These are phyloP conservation scores for Oryza australiensis DNA, from an alignment of 176 grass and related monocot species.

Conservation along the genomic window DNA sequence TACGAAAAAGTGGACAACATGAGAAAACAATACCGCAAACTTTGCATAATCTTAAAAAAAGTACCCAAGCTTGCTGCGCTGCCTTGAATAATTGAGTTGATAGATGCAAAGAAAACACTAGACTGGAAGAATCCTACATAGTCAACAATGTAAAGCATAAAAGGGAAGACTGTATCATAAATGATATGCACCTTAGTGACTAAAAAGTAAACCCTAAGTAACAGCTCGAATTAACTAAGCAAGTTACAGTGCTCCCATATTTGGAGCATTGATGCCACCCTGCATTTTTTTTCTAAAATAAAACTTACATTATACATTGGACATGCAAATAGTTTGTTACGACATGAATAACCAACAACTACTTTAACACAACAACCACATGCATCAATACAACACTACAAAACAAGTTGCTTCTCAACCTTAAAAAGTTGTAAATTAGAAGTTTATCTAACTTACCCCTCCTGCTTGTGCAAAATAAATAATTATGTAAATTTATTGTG, in stretches of 20 bases:
- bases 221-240: neutral
- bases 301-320: neutral
- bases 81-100: neutral
- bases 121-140: neutral
- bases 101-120: neutral
- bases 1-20: neutral
- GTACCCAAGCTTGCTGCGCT: neutral
- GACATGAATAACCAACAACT: neutral
- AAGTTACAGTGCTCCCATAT: constrained; percentile 2
- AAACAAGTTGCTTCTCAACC: neutral
- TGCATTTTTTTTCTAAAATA: neutral
- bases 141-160: neutral
- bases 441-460: neutral
- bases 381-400: neutral
- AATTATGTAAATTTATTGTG: neutral
- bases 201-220: neutral
- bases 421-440: neutral
- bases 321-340: neutral
- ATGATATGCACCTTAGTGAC: neutral
- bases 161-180: neutral
- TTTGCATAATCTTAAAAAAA: neutral
- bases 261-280: neutral
- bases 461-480: constrained; percentile 4
- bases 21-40: neutral
- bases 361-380: neutral